Conservation (phyloP, 345 rosid species). For the Gossypium bickii region DNA sequence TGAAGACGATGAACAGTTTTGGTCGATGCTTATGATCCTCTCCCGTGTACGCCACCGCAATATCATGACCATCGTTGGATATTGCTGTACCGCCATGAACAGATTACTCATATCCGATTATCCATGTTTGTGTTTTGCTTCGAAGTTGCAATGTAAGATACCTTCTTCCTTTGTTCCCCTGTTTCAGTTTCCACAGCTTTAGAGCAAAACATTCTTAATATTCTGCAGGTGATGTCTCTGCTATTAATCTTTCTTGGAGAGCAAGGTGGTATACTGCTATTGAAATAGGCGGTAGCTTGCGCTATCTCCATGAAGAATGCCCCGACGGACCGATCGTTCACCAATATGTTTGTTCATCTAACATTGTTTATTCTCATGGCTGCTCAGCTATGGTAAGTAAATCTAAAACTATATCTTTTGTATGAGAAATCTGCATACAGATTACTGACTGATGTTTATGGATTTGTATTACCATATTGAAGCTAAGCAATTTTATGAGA, state of each 20-base stretch:
- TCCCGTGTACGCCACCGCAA: constrained; percentile 37
- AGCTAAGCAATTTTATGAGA: constrained; percentile 39
- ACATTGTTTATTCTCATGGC: constrained; percentile 24
- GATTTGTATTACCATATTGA: constrained; percentile 13
- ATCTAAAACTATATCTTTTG: neutral
- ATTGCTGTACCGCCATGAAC: constrained; percentile 34
- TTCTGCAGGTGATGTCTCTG: constrained; percentile 28
- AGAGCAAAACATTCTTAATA: neutral
- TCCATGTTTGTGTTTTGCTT: constrained; percentile 32
- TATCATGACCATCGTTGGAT: constrained; percentile 40
- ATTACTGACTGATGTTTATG: constrained; percentile 7
- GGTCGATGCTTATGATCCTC: constrained; percentile 40
- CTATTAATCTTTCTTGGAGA: constrained; percentile 38
- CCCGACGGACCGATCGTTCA: constrained; percentile 43
- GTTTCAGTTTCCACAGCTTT: neutral
- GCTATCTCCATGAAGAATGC: constrained; percentile 52
- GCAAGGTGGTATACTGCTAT: constrained; percentile 46
- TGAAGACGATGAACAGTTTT: constrained; percentile 35
- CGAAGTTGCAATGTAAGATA: constrained; percentile 26
- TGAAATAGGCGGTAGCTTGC: constrained; percentile 41
- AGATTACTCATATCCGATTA: constrained; percentile 33
- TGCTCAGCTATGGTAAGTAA: constrained; percentile 36
- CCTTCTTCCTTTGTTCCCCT: neutral
- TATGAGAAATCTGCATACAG: neutral
- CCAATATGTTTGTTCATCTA: constrained; percentile 33